Percentiles rank a stretch among this genome's conserved stretches.
Conservation (phyloP, 2,329 filamentous ascomycete species). For the Penicillium occitanis region DNA sequence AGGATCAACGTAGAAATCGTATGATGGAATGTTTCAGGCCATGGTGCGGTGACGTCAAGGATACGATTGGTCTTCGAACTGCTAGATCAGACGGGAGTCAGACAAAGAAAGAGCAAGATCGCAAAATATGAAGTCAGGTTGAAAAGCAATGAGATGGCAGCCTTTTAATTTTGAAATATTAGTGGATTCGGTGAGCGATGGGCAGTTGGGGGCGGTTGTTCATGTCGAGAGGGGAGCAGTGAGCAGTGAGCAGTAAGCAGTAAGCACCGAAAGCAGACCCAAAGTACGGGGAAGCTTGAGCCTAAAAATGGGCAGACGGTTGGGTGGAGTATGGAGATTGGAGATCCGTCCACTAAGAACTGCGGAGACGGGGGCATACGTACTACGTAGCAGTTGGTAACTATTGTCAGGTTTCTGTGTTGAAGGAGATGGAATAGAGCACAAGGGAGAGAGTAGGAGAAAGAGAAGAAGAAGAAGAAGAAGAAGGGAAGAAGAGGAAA, state of each 20-base stretch:
- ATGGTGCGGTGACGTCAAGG: slow-evolving; percentile 23
- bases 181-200: slow-evolving; percentile 1
- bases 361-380: neutral
- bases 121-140: neutral
- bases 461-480: slow-evolving; percentile 3
- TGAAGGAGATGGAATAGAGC: slow-evolving; percentile 11
- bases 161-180: neutral
- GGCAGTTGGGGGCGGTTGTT: slow-evolving; percentile 1
- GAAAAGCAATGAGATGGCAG: neutral
- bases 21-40: slow-evolving; percentile 14
- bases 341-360: neutral
- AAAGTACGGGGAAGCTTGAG: slow-evolving; percentile 2
- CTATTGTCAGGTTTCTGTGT: neutral
- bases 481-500: slow-evolving; percentile 10
- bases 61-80: slow-evolving; percentile 10
- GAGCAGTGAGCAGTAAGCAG: neutral
- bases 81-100: slow-evolving; percentile 1
- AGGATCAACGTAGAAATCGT: slow-evolving; percentile 6
- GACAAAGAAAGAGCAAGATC: neutral
- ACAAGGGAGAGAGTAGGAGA: slow-evolving; percentile 14
- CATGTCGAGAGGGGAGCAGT: neutral
- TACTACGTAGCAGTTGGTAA: neutral
- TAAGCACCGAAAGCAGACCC: neutral
- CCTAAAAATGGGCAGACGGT: neutral
- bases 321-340: slow-evolving; percentile 10